A percentile compares a stretch with the other conserved stretches of the same genome.
Conservation (phyloP, 257 asterid genomes). For the Ilex asprella region DNA sequence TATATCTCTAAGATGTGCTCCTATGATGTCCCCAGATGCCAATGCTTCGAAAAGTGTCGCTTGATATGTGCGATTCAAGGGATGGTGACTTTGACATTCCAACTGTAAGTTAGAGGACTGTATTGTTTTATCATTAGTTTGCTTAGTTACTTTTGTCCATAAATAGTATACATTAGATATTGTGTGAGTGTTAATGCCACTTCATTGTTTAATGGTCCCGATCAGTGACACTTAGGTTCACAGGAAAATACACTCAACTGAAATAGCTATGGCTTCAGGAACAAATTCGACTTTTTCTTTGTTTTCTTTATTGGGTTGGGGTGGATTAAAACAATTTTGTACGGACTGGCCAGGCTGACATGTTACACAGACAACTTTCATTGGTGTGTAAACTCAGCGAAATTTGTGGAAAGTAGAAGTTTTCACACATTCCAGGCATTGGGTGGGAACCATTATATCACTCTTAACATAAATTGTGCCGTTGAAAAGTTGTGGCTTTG, state of each 20-base stretch:
- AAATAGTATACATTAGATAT: neutral
- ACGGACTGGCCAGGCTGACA: too few relatives aligned
- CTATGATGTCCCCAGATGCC: constrained; percentile 50
- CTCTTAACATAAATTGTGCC: neutral
- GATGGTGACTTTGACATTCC: constrained; percentile 73
- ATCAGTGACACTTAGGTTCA: neutral
- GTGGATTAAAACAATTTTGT: too few relatives aligned
- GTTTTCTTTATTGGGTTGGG: too few relatives aligned
- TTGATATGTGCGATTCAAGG: constrained; percentile 74
- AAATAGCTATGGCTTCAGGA: neutral
- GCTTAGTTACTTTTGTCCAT: neutral
- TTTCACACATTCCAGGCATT: too few relatives aligned
- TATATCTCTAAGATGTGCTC: constrained; percentile 4
- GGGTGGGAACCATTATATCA: neutral
- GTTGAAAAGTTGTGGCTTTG: neutral
- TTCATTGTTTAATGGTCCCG: neutral
- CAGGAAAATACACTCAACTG: neutral
- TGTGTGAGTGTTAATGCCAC: neutral
- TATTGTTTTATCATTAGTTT: neutral
- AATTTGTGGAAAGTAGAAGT: too few relatives aligned
- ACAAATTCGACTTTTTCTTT: too few relatives aligned
- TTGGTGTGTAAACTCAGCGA: too few relatives aligned
- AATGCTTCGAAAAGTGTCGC: constrained; percentile 74
- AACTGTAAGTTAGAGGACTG: constrained; percentile 38
- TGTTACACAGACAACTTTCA: too few relatives aligned